phyloP scores from a whole-genome alignment of 2,329 filamentous ascomycete genomes.

The Cylindrodendrum hubeiense region DNA sequence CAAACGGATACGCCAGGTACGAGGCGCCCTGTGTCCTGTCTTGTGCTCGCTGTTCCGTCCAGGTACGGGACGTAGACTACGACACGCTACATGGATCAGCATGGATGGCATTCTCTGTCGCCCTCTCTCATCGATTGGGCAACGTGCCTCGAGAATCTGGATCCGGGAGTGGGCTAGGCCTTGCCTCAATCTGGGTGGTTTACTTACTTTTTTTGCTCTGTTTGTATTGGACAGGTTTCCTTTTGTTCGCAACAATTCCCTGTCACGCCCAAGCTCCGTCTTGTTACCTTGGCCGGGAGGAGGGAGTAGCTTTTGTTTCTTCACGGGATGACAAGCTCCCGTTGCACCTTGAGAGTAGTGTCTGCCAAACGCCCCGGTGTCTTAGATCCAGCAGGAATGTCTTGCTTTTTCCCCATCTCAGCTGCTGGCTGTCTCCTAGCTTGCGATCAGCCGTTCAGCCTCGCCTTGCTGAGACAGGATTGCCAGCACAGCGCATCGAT shows the following conservation, averaged over 20 bases:
- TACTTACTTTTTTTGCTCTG: slow-evolving; percentile 34
- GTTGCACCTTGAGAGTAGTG: slow-evolving; percentile 10
- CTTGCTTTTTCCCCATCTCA: slow-evolving; percentile 28
- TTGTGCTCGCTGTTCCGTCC: slow-evolving; percentile 6
- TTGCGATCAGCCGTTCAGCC: slow-evolving; percentile 27
- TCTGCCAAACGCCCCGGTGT: slow-evolving; percentile 29
- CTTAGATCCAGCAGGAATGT: slow-evolving; percentile 33
- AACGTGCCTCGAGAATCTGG: slow-evolving; percentile 31
- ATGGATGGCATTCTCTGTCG: slow-evolving; percentile 32
- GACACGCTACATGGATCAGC: slow-evolving; percentile 19
- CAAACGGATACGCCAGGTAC: slow-evolving; percentile 30
- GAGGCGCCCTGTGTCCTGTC: slow-evolving; percentile 1
- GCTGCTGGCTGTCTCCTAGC: slow-evolving; percentile 23
- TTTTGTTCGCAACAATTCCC: slow-evolving; percentile 30
- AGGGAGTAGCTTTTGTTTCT: slow-evolving; percentile 18
- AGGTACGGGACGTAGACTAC: slow-evolving; percentile 7
- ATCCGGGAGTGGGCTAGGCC: slow-evolving; percentile 36
- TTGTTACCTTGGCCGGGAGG: slow-evolving; percentile 11
- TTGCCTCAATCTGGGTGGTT: slow-evolving; percentile 35
- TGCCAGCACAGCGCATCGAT: slow-evolving; percentile 17
- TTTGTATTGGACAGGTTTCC: slow-evolving; percentile 25
- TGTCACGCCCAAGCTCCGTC: slow-evolving; percentile 6
- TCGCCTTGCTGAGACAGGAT: slow-evolving; percentile 28
- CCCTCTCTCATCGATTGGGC: slow-evolving; percentile 40
- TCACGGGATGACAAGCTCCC: slow-evolving; percentile 11